Evolutionary conservation across 306 rosid genomes (phyloP).

Genomic region (Luffa acutangula): DNA sequence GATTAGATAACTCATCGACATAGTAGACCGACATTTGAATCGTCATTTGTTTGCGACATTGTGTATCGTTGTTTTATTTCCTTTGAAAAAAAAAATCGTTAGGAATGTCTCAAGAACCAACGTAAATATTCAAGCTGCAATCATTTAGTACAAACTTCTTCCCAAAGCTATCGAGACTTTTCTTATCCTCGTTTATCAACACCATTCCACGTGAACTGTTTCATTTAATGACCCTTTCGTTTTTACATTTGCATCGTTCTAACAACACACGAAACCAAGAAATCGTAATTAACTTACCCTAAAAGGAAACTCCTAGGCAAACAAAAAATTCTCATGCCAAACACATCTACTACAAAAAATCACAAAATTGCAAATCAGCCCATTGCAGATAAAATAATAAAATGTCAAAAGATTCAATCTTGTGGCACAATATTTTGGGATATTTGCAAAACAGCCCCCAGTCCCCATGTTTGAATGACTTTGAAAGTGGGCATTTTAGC

Average conservation of each 20-base stretch:
- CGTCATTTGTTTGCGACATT: background rate
- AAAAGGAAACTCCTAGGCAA: background rate
- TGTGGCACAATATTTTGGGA: background rate
- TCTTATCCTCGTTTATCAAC: background rate
- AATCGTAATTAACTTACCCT: background rate
- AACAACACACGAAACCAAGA: background rate
- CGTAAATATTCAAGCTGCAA: no score
- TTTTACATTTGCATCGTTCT: background rate
- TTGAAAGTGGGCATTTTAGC: background rate
- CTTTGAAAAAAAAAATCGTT: no score
- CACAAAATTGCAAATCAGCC: background rate
- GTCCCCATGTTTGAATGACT: background rate
- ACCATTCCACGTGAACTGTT: background rate
- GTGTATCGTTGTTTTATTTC: background rate
- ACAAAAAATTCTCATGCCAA: background rate
- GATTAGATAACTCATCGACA: background rate
- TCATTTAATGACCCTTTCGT: background rate
- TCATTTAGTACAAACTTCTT: background rate
- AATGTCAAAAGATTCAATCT: background rate
- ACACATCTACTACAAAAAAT: background rate
- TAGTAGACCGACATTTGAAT: background rate
- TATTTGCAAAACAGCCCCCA: background rate
- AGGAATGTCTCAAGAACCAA: background rate
- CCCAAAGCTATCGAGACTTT: background rate
- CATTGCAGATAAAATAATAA: background rate